Conservation (phyloP, 2,329 filamentous ascomycete species). For the Kalaharituber pfeilii region DNA sequence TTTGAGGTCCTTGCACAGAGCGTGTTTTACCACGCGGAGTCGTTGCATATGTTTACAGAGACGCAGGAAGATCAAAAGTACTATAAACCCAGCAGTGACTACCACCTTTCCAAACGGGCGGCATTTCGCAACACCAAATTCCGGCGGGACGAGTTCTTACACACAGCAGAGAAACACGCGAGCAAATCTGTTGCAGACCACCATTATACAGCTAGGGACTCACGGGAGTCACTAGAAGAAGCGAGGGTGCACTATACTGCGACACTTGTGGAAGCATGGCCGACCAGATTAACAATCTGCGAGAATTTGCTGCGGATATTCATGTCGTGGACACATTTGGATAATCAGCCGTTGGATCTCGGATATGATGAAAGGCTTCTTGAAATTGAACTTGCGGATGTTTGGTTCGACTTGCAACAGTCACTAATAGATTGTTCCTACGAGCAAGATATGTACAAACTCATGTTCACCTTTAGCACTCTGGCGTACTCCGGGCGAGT, state of each 20-base stretch:
- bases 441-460: conserved; percentile 18
- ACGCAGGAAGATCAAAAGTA: not conserved
- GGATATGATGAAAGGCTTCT: conserved; percentile 15
- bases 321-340: conserved; percentile 10
- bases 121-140: conserved; percentile 25
- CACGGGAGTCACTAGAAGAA: conserved; percentile 3
- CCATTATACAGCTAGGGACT: conserved; percentile 26
- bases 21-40: conserved; percentile 27
- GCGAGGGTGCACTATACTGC: conserved; percentile 10
- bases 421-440: conserved; percentile 9
- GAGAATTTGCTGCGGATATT: conserved; percentile 18
- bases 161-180: conserved; percentile 22
- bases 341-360: conserved; percentile 4
- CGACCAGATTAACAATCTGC: conserved; percentile 4
- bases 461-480: conserved; percentile 24
- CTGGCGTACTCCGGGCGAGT: conserved; percentile 20
- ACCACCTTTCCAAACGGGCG: conserved; percentile 21
- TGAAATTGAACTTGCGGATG: conserved; percentile 12
- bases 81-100: not conserved
- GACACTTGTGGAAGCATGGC: conserved; percentile 18
- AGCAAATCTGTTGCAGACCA: conserved; percentile 20
- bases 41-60: conserved; percentile 24
- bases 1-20: conserved; percentile 27
- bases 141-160: conserved; percentile 27
- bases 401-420: conserved; percentile 21